Evolutionary conservation across 73 alveolate species (phyloP), one percentile per base, ranked within the genome.

Genomic region (Paramecium biaurelia): DNA sequence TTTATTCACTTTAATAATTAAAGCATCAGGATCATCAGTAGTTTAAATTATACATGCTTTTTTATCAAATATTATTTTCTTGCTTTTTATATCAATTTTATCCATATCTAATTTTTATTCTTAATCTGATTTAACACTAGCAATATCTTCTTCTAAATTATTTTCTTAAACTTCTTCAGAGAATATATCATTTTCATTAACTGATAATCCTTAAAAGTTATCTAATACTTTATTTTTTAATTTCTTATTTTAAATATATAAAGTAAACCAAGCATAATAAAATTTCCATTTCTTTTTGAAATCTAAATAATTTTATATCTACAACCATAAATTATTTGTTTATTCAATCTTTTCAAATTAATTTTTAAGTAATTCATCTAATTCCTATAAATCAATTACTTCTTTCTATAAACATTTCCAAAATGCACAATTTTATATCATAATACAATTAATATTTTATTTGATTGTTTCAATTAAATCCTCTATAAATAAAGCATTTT

Each of bases 221-320:
- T 86, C 93, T 41, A 86, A 76, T 58, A 86, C 67, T 35, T 63
- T 37, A 86, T 32, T 58, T 38, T 59, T 59, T 37, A 86, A 49
- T 76, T 86, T 86, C 85, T 59, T 86, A 53, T 86, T 86, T 18
- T 57, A 63, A 12, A 86, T 86, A 57, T 86, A 86, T 4, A 63
- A 12, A 18, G 84, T 63, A 38, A 63, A 86, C 93, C 93, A 86
- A 35, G 88, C 84, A 67, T 86, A 86, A 21, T 86, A 86, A 30
- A 86, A 86, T 86, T 76, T 86, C 93, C 93, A 86, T 63, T 86
- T 86, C 20, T 86, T 86, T 15, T 76, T 86, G 49, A 57, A 63
- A 37, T 86, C 93, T 21, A 86, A 68, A 30, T 86, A 86, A 23
- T 86, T 57, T 38, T 41, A 18, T 28, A 56, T 63, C 21, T 57